Base-by-base conservation (phyloP, 768 basidiomycete species). In the Pleurotus platypus region DNA sequence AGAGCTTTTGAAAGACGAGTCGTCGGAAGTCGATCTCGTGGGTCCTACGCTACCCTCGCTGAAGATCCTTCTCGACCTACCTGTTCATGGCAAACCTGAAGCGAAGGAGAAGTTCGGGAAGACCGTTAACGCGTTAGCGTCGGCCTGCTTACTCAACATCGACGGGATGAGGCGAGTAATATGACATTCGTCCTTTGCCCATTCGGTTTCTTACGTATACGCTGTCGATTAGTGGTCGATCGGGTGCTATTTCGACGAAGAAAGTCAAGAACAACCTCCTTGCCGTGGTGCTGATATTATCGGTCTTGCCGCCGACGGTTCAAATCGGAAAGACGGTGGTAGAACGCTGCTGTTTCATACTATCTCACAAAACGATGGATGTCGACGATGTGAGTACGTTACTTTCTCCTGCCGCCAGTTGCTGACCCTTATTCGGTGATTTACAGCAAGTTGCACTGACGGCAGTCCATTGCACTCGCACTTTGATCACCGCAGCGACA, bases 241-340 rank as follows among this genome's bases (percentile, higher is more conserved):
- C 85, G 58, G 95, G 94, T 0, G 62, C 78, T 0, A 84, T 90
- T 8, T 89, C 90, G 2, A 73, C 82, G 2, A 85, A 87, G 69
- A 98, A 98, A 74, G 78, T 90, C 69, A 95, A 93, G 72, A 92
- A 86, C 64, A 98, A 97, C 69, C 78, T 98, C 58, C 73, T 98
- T 9, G 92, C 92, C 0, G 78, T 87, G 0, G 94, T 94, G 1
- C 79, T 99, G 4, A 78, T 97, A 49, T 69, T 99, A 42, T 96
- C 95, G 0, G 83, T 87, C 20, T 72, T 94, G 1, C 90, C 92
- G 0, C 60, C 83, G 0, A 76, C 75, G 11, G 77, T 87, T 13
- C 83, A 84, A 67, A 70, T 97, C 27, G 87, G 92, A 46, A 79
- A 81, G 47, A 81, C 84, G 2, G 84, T 88, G 16, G 76, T 96